Percentiles rank a stretch among this genome's conserved stretches.
These are phyloP conservation scores for Acanthamoeba castellanii DNA, from an alignment of 208 protist species.

Conservation along the genomic window DNA sequence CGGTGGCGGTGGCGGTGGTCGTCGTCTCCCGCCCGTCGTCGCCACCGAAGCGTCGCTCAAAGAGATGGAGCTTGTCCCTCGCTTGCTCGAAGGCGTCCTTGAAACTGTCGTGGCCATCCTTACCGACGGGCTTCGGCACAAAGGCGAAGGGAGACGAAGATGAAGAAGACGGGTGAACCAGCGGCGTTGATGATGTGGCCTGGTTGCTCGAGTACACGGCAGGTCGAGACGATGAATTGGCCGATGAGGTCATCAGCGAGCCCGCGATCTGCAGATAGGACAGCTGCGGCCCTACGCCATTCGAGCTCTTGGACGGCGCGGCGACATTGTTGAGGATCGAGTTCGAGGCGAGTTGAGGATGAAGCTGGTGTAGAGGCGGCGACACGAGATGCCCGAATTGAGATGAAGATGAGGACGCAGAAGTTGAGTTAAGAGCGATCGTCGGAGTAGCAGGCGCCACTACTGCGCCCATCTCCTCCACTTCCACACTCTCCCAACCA, in stretches of 20 bases:
- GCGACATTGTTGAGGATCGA: background rate
- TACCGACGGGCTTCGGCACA: background rate
- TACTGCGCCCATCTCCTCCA: constrained; percentile 5
- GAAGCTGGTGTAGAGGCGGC: background rate
- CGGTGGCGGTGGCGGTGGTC: background rate
- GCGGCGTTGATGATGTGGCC: background rate
- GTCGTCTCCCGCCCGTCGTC: background rate
- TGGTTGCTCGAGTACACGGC: background rate
- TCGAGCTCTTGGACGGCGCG: background rate
- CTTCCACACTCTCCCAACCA: constrained; percentile 7
- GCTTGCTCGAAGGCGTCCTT: constrained; percentile 10
- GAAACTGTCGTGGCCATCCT: background rate
- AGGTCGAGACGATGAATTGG: background rate
- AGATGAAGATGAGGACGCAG: background rate
- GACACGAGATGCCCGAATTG: background rate
- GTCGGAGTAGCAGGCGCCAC: background rate
- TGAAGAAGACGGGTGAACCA: background rate
- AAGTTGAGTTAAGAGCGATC: background rate
- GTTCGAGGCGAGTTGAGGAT: background rate
- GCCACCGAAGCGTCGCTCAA: background rate
- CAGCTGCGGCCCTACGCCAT: background rate
- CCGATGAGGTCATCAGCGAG: background rate
- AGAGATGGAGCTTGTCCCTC: constrained; percentile 18
- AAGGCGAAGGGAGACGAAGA: background rate
- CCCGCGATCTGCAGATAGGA: constrained; percentile 16